Evolutionary conservation across 176 grass and related monocot species (phyloP).

Genomic region (Aegilops umbellulata): DNA sequence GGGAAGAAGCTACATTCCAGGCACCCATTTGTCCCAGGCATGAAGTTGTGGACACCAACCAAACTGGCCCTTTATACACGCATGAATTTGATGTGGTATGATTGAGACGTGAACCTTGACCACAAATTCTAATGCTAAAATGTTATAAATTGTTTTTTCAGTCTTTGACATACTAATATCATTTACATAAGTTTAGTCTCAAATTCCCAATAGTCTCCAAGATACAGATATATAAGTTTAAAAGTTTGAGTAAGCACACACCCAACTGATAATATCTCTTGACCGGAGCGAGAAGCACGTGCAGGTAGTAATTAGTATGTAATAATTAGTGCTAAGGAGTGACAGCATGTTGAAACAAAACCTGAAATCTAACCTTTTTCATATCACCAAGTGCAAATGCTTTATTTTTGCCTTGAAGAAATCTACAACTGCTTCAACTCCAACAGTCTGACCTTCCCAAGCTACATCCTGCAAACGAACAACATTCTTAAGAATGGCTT

Average conservation of each 20-base stretch:
- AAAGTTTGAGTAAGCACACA: neutral
- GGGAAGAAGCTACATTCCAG: too few species aligned
- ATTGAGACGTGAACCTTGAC: too few species aligned
- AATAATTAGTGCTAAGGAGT: constrained; percentile 1
- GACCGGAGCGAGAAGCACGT: neutral
- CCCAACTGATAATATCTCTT: neutral
- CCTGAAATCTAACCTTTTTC: constrained; percentile 51
- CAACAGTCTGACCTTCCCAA: constrained; percentile 21
- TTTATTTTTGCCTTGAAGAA: constrained; percentile 80
- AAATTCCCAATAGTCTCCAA: too few species aligned
- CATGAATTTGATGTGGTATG: too few species aligned
- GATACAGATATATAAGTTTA: too few species aligned
- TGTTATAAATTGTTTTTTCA: too few species aligned
- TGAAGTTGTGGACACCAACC: too few species aligned
- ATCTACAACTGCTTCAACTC: constrained; percentile 67
- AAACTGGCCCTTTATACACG: too few species aligned
- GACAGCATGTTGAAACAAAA: neutral
- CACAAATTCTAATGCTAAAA: too few species aligned
- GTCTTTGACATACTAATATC: too few species aligned
- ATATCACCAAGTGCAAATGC: constrained; percentile 73
- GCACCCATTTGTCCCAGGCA: too few species aligned
- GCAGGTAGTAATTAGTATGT: neutral
- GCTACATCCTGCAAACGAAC: constrained; percentile 50
- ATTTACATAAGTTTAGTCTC: too few species aligned
- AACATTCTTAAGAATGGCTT: constrained; percentile 24